phyloP scores from a whole-genome alignment of 2,329 filamentous ascomycete genomes.

The Helotiales sp. region DNA sequence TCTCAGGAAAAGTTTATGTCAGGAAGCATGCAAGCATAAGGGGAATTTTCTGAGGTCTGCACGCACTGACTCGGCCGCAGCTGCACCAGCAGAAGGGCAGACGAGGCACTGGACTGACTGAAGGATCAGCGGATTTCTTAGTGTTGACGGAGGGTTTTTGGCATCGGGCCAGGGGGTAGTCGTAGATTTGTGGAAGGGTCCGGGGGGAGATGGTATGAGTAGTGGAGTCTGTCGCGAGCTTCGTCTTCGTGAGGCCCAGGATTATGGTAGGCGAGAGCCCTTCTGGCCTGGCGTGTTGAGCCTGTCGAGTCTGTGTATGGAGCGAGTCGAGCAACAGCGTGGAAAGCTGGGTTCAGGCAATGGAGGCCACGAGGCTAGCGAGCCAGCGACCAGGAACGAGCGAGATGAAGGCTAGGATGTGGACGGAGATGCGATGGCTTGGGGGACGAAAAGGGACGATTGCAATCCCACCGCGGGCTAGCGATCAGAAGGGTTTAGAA shows the following conservation, averaged over 20 bases:
- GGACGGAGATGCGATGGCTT: no score
- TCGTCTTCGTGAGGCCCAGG: not conserved
- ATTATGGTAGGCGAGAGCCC: not conserved
- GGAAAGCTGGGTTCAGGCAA: not conserved
- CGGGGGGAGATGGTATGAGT: not conserved
- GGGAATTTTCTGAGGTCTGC: slow-evolving; percentile 8
- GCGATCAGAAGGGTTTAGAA: no score
- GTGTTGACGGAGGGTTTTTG: not conserved
- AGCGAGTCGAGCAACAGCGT: not conserved
- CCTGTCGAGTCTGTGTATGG: not conserved
- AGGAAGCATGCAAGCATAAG: slow-evolving; percentile 16
- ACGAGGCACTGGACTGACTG: not conserved
- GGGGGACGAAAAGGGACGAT: no score
- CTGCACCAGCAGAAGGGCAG: not conserved
- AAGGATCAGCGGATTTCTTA: not conserved
- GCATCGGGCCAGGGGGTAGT: not conserved
- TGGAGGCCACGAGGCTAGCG: not conserved
- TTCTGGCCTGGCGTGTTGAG: not conserved
- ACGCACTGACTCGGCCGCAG: slow-evolving; percentile 5
- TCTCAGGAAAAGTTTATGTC: slow-evolving; percentile 9
- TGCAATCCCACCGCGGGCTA: no score
- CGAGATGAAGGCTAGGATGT: not conserved
- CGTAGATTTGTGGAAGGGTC: not conserved
- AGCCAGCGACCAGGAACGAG: not conserved
- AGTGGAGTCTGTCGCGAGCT: not conserved